phyloP scores from a whole-genome alignment of 371 early-diverging fungal species.

The Paramicrosporidium saccamoebae region DNA sequence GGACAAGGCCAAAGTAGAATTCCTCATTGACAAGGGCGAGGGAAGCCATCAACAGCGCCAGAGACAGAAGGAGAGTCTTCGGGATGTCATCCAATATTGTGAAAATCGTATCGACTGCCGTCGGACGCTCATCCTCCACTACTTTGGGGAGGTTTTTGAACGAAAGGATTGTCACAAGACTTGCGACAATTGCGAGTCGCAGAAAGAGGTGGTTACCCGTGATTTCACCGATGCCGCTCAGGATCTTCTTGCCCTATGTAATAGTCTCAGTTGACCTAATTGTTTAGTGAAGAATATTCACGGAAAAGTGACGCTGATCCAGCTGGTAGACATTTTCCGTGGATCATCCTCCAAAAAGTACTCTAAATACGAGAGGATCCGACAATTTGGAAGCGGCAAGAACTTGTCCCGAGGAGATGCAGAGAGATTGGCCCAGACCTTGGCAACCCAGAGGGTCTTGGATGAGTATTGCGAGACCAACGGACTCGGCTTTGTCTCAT shows the following conservation, averaged over 20 bases:
- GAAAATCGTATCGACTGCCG: conserved; percentile 83
- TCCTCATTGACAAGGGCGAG: conserved; percentile 59
- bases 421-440: conserved; percentile 22
- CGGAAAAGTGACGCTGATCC: conserved; percentile 22
- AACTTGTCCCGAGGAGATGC: conserved; percentile 12
- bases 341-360: conserved; percentile 21
- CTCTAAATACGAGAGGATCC: no score
- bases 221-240: conserved; percentile 21
- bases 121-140: conserved; percentile 51
- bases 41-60: conserved; percentile 52
- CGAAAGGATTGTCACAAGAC: conserved; percentile 24
- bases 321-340: conserved; percentile 39
- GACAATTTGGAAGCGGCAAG: conserved; percentile 23
- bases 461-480: conserved; percentile 14
- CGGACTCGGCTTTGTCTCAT: conserved; percentile 9
- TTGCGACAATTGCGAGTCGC: conserved; percentile 69
- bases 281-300: not conserved
- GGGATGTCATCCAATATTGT: conserved; percentile 66
- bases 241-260: conserved; percentile 11
- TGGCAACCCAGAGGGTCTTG: conserved; percentile 17
- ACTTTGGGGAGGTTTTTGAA: conserved; percentile 81
- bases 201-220: conserved; percentile 4
- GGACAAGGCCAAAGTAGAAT: conserved; percentile 31
- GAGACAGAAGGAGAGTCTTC: conserved; percentile 42
- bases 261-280: conserved; percentile 2